Evolutionary conservation across 768 basidiomycete species (phyloP).

Genomic region (Suillus spraguei): DNA sequence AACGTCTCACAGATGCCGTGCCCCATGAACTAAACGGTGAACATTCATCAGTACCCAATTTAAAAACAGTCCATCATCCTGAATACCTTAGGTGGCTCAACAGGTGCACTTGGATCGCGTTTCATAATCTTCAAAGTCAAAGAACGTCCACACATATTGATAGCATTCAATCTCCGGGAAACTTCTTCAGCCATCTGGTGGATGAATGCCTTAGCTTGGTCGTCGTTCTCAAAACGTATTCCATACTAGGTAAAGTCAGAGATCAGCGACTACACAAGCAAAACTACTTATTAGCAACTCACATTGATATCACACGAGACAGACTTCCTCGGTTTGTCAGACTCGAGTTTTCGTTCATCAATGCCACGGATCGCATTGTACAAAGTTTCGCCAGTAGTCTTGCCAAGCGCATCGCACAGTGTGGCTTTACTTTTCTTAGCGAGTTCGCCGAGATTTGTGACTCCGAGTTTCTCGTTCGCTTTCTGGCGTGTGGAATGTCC

Average conservation of each 20-base stretch:
- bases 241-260: slow-evolving; percentile 67
- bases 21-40: slow-evolving; percentile 72
- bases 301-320: slow-evolving; percentile 97
- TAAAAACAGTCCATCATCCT: neutral
- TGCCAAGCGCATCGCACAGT: slow-evolving; percentile 77
- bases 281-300: slow-evolving; percentile 29
- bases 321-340: slow-evolving; percentile 84
- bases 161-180: slow-evolving; percentile 63
- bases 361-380: slow-evolving; percentile 84
- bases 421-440: slow-evolving; percentile 59
- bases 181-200: slow-evolving; percentile 80
- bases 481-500: slow-evolving; percentile 77
- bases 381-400: slow-evolving; percentile 79
- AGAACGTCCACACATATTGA: slow-evolving; percentile 70
- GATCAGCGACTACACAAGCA: neutral
- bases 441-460: slow-evolving; percentile 70
- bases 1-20: slow-evolving; percentile 85
- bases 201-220: slow-evolving; percentile 81
- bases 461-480: slow-evolving; percentile 77
- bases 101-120: slow-evolving; percentile 80
- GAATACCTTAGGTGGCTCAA: slow-evolving; percentile 87
- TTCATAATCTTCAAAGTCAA: slow-evolving; percentile 90
- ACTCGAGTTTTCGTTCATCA: slow-evolving; percentile 79
- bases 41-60: slow-evolving; percentile 8
- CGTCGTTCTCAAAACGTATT: slow-evolving; percentile 85